phyloP scores from a whole-genome alignment of 345 rosid species.

The Salix dunnii region DNA sequence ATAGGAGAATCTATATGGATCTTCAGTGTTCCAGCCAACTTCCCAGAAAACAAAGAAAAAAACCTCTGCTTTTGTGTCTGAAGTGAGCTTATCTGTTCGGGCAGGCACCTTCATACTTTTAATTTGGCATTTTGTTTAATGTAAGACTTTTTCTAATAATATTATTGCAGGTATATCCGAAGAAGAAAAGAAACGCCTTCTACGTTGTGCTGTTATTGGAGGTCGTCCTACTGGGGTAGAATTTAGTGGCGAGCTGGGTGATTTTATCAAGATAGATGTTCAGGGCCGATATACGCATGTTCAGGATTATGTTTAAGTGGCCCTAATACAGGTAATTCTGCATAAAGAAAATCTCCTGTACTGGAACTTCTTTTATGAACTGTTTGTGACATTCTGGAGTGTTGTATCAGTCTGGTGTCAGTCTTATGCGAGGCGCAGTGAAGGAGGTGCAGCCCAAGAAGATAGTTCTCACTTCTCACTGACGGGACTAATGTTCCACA shows the following conservation, averaged over 20 bases:
- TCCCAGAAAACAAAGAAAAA: background rate
- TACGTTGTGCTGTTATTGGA: constrained; percentile 89
- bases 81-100: background rate
- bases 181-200: constrained; percentile 70
- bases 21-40: background rate
- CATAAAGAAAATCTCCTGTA: background rate
- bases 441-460: constrained; percentile 53
- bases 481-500: constrained; percentile 70
- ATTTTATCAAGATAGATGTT: constrained; percentile 89
- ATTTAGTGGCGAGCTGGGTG: constrained; percentile 92
- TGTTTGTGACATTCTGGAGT: constrained; percentile 10
- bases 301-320: constrained; percentile 71
- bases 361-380: constrained; percentile 6
- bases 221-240: constrained; percentile 99
- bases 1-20: background rate
- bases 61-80: background rate
- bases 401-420: constrained; percentile 44
- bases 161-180: constrained; percentile 55
- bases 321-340: constrained; percentile 75
- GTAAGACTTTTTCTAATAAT: background rate
- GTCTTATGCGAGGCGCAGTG: constrained; percentile 50
- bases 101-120: background rate
- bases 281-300: constrained; percentile 63
- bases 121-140: background rate
- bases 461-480: constrained; percentile 45